Evolutionary conservation across 441 rosid species (phyloP), one percentile per base, ranked within the genome.

Genomic region (Gossypium lobatum): DNA sequence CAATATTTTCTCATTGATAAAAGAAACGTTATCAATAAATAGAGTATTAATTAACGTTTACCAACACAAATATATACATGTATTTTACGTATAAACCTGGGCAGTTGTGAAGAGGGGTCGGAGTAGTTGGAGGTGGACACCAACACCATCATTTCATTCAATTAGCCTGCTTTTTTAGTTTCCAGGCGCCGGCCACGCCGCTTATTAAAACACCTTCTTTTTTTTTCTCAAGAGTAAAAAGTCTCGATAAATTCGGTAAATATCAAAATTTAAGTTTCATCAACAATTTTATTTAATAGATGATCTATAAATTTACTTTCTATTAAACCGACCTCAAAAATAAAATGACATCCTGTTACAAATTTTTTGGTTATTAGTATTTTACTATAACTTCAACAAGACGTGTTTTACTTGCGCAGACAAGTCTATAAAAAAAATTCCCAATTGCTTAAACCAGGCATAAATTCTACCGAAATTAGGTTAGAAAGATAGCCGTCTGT

Each of bases 151-250:
- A 61, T 53, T 42, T 66, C 89, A 87, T 87, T 89, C 78, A 89
- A 89, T 87, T 85, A 60, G 93, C 93, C 88, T 77, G 76, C 86
- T 31, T 85, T 84, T 28, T 74, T 78, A 63, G 84, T 79, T 88
- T 74, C 2, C 68, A 14, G 75, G 28, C 76, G 83, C 86, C 80
- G 82, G 73, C 77, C 82, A 14, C 75, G 46, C 80, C 58, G 73
- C 69, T 52, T 73, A 31, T 31, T 31, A 31, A 31, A 31, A 31
- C 8, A 31, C 37, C 1, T 0, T 5, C 1, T 31, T 0, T 3
- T 26, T 28, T 28, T 71, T 31, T 1, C 37, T 31, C 37, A 1
- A 31, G 8, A 31, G 1, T 31, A 31, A 6, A 31, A 31, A 1
- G 7, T 31, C 8, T 1, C 7, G 8, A 31, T 31, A 1, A 5